Evolutionary conservation across 73 alveolate genomes (phyloP), one percentile per base, ranked within the genome.

Genomic region (Durusdinium trenchii): DNA sequence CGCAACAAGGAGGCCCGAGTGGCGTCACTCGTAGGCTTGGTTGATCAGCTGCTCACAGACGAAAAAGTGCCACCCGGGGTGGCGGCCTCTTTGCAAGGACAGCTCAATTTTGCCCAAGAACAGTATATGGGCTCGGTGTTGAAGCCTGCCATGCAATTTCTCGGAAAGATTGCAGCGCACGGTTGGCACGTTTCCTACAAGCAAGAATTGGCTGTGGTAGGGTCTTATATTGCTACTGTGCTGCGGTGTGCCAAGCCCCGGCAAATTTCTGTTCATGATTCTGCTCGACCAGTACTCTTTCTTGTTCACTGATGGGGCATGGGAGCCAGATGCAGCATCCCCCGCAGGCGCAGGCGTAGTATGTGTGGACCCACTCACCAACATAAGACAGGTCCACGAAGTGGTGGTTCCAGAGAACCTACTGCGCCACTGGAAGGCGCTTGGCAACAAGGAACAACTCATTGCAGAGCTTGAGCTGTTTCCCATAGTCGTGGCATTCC

Each of bases 251-350:
- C 64, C 46, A 28, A 18, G 32, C 90, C 90, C 26, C 20, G 69
- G 6, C 2, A 3, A 30, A 30, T 79, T 26, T 47, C 64, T 47
- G 14, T 79, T 18, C 30, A 26, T 20, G 90, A 36, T 47, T 3
- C 4, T 23, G 30, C 14, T 6, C 6, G 32, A 26, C 85, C 95
- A 3, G 64, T 61, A 26, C 40, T 43, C 16, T n/a, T n/a, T n/a
- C n/a, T 40, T 86, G 4, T 86, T 86, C 67, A 61, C 95, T 2
- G 95, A 86, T 86, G 95, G 95, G 3, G 83, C 95, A 2, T 89
- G 96, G 96, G 96, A 89, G 73, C 36, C 73, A 12, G 35, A 18
- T 32, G 3, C 71, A 2, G 61, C 26, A 0, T 4, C 12, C 1
- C 86, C 69, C 2, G 85, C 86, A 0, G 96, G 96, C 3, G 86